Percentiles rank a stretch among this genome's conserved stretches.
Evolutionary conservation across 345 rosid species (phyloP).

Genomic region (Pistacia integerrima): DNA sequence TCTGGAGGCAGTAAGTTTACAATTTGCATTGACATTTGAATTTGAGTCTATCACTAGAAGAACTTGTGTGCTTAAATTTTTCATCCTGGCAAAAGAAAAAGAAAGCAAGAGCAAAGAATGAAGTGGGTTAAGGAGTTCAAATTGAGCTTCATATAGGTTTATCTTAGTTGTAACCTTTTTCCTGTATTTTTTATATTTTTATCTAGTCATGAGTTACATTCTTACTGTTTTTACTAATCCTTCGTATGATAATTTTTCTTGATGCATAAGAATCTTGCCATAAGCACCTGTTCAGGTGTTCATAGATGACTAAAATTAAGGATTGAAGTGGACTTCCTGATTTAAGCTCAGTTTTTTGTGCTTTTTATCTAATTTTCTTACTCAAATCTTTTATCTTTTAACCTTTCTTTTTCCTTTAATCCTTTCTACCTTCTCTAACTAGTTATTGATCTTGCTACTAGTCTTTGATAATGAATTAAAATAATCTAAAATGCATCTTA

Average conservation of each 20-base stretch:
- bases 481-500: neutral
- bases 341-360: neutral
- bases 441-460: neutral
- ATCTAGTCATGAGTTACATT: neutral
- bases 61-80: neutral
- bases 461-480: neutral
- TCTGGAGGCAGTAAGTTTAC: constrained; percentile 92
- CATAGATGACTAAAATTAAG: neutral
- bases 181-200: neutral
- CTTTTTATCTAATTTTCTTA: neutral
- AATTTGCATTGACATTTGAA: constrained; percentile 1
- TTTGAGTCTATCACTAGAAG: neutral
- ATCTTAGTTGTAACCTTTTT: neutral
- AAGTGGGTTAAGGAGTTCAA: neutral
- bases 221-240: neutral
- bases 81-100: neutral
- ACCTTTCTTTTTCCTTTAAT: neutral
- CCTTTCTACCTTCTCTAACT: neutral
- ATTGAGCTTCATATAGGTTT: constrained; percentile 12
- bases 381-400: neutral
- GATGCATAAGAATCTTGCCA: neutral
- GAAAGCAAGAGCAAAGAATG: neutral
- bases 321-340: neutral
- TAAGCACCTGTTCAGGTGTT: neutral
- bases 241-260: neutral